Conservation (phyloP, 495 filamentous ascomycete genomes). For the Echria macrotheca region DNA sequence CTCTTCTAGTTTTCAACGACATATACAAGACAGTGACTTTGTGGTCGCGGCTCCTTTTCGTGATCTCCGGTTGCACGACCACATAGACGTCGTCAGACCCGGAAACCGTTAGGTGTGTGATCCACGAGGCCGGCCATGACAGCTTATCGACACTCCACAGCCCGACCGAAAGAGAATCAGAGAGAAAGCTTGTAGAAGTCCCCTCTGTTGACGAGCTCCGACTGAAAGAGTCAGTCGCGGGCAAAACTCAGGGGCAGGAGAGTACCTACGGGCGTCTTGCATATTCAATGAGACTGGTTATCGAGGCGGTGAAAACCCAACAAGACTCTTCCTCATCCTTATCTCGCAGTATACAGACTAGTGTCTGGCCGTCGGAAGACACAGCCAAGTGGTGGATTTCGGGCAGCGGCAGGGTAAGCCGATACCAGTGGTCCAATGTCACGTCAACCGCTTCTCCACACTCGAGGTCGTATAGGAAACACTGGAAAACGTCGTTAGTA, state of each 20-base stretch:
- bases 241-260: not conserved
- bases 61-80: conserved; percentile 25
- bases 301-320: not conserved
- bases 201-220: not conserved
- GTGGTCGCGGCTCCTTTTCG: conserved; percentile 6
- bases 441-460: conserved; percentile 5
- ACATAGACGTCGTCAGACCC: conserved; percentile 21
- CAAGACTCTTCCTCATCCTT: conserved; percentile 5
- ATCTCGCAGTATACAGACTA: conserved; percentile 18
- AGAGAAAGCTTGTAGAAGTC: not conserved
- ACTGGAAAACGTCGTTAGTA: conserved; percentile 9
- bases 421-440: conserved; percentile 11
- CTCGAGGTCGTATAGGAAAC: conserved; percentile 18
- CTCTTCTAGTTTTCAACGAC: not conserved
- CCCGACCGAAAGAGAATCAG: not conserved
- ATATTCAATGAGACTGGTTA: not conserved
- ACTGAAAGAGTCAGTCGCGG: not conserved
- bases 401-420: conserved; percentile 9
- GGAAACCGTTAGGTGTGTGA: conserved; percentile 25
- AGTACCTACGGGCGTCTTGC: conserved; percentile 7
- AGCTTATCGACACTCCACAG: conserved; percentile 9
- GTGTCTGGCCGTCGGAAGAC: conserved; percentile 23
- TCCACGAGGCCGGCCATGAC: conserved; percentile 18
- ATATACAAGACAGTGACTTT: conserved; percentile 10
- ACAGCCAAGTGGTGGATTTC: conserved; percentile 23